Conservation (phyloP, 306 rosid species). For the Quercus agrifolia region DNA sequence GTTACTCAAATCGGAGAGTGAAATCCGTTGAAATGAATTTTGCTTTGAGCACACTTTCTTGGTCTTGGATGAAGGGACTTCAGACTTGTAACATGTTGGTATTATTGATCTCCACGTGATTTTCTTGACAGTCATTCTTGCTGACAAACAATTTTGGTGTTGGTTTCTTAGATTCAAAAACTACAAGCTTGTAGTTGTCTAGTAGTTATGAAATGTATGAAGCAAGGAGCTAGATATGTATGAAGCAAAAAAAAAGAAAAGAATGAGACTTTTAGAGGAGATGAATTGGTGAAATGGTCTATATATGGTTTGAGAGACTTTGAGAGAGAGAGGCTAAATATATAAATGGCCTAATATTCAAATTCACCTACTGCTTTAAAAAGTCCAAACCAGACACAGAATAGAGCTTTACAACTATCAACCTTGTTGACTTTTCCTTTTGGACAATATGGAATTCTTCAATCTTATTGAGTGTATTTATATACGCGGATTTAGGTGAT, state of each 20-base stretch:
- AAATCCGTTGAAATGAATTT: constrained; percentile 53
- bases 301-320: constrained; percentile 14
- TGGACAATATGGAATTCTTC: neutral
- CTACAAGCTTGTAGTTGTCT: constrained; percentile 17
- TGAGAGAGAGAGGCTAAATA: neutral
- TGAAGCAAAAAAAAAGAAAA: neutral
- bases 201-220: neutral
- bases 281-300: constrained; percentile 5
- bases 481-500: neutral
- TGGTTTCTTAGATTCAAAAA: neutral
- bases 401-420: constrained; percentile 32
- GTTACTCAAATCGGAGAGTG: constrained; percentile 61
- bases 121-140: constrained; percentile 31
- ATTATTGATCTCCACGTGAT: constrained; percentile 44
- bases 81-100: constrained; percentile 50
- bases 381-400: constrained; percentile 11
- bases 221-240: neutral
- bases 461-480: neutral
- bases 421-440: constrained; percentile 13
- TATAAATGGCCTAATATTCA: constrained; percentile 21
- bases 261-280: constrained; percentile 16
- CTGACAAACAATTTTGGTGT: neutral
- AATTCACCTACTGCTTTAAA: constrained; percentile 34
- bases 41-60: constrained; percentile 52
- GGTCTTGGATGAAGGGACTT: constrained; percentile 24